Evolutionary conservation across 2,329 filamentous ascomycete genomes (phyloP), one percentile per base, ranked within the genome.

Genomic region (Cladorrhinum sp.): DNA sequence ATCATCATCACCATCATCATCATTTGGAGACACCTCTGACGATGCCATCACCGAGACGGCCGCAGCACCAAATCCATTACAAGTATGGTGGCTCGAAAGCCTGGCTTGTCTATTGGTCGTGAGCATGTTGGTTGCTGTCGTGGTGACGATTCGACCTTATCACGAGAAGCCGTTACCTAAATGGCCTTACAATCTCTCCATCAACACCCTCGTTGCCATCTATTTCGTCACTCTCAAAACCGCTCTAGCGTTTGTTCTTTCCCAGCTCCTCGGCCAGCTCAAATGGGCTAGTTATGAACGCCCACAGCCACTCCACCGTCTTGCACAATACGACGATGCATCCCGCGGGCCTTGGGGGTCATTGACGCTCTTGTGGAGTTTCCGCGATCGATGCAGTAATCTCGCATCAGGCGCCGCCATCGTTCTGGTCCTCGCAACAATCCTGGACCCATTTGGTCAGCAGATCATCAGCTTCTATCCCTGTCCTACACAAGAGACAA

Each of bases 381-480:
- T 57, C n/a, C 54, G 54, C 16, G n/a, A 16, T 18, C 16, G 32
- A 5, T 29, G 18, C 8, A n/a, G n/a, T 29, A 41, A 22, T 24
- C 29, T 55, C 20, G 29, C 53, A 12, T 55, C 53, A 18, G n/a
- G 20, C 16, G 53, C n/a, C 32, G 54, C 54, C 5, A n/a, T 56
- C 16, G 20, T 49, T 22, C 23, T 56, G 6, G 22, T 56, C 29
- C 41, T 56, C 10, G 54, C 54, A 7, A 56, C 54, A 5, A 56
- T 56, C n/a, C 16, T 56, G 54, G 54, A 56, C 18, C 54, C 54
- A 16, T 49, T 56, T 56, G 54, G 54, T 25, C 50, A 52, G 50
- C 50, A 52, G n/a, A 52, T 52, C 50, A 52, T 52, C 50, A n/a
- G 50, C 50, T 52, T 52, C 50, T 52, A 52, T 25, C n/a, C 50